A percentile compares a stretch with the other conserved stretches of the same genome.
phyloP scores from a whole-genome alignment of 768 basidiomycete species.

The Mrakia gelida region DNA sequence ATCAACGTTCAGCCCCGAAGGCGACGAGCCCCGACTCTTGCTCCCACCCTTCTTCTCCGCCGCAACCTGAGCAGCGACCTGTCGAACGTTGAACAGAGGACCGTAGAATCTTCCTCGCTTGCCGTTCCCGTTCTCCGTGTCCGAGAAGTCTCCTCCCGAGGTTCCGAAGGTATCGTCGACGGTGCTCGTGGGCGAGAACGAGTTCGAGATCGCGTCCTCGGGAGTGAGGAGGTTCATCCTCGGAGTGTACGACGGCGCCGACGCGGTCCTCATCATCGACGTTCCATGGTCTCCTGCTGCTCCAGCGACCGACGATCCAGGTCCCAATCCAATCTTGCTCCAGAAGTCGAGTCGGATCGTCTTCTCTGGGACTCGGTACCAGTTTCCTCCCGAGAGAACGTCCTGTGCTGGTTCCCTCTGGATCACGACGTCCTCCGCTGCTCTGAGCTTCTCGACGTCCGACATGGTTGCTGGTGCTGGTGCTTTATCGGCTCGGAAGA shows the following conservation, averaged over 20 bases:
- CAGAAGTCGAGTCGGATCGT: constrained; percentile 93
- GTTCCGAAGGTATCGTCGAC: constrained; percentile 23
- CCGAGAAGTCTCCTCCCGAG: constrained; percentile 29
- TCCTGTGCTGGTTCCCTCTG: constrained; percentile 23
- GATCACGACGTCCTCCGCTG: constrained; percentile 15
- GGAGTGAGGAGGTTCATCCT: constrained; percentile 24
- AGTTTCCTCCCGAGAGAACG: constrained; percentile 52
- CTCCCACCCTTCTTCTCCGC: constrained; percentile 11
- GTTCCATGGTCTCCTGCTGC: background rate
- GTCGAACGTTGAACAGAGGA: constrained; percentile 18
- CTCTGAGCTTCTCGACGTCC: constrained; percentile 25
- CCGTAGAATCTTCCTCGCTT: constrained; percentile 27
- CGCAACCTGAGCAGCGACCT: constrained; percentile 10
- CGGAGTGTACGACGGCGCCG: constrained; percentile 25
- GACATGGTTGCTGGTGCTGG: constrained; percentile 1
- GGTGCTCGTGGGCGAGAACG: constrained; percentile 15
- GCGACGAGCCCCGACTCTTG: constrained; percentile 9
- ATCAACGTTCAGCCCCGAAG: background rate
- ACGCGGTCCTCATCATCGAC: constrained; percentile 23
- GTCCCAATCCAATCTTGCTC: constrained; percentile 54
- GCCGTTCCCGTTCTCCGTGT: constrained; percentile 26
- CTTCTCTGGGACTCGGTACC: constrained; percentile 88
- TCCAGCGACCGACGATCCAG: background rate
- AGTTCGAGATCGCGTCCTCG: background rate
- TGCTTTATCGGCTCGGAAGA: constrained; percentile 25